Conservation (phyloP, 164 flowering plant species). For the Echeveria elegans region DNA sequence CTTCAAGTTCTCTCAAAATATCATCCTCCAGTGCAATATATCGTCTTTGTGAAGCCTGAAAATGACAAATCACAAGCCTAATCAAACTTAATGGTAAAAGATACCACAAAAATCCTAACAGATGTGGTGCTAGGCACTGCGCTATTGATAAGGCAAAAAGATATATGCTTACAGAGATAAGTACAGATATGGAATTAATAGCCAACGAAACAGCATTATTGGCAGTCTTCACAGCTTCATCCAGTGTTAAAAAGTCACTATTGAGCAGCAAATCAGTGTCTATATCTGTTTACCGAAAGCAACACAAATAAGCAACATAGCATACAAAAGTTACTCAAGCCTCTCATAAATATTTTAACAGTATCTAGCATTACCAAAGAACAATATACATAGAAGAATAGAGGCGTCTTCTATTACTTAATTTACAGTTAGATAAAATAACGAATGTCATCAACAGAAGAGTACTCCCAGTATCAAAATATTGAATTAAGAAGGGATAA, state of each 20-base stretch:
- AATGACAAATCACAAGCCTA: slow-evolving; percentile 9
- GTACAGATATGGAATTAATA: slow-evolving; percentile 51
- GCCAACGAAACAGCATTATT: slow-evolving; percentile 72
- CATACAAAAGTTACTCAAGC: background rate
- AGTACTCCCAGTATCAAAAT: background rate
- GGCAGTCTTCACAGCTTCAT: slow-evolving; percentile 80
- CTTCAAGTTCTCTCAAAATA: slow-evolving; percentile 35
- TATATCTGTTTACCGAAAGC: slow-evolving; percentile 43
- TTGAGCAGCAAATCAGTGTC: slow-evolving; percentile 67
- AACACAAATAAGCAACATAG: background rate
- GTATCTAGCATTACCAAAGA: background rate
- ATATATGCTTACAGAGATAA: slow-evolving; percentile 53
- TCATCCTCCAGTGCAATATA: slow-evolving; percentile 27
- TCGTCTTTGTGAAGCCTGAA: slow-evolving; percentile 53
- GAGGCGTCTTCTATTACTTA: background rate
- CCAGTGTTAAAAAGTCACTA: slow-evolving; percentile 72
- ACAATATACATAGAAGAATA: background rate
- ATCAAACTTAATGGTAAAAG: slow-evolving; percentile 4
- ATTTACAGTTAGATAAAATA: background rate
- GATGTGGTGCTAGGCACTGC: background rate
- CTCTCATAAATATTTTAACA: background rate
- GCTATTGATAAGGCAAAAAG: background rate
- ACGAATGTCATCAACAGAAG: background rate
- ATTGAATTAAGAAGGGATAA: background rate
- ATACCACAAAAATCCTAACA: background rate